Percentiles rank a stretch among this genome's conserved stretches.
These are phyloP conservation scores for Cyclotella distinguenda DNA, from an alignment of 108 stramenopile genomes.

Conservation along the genomic window DNA sequence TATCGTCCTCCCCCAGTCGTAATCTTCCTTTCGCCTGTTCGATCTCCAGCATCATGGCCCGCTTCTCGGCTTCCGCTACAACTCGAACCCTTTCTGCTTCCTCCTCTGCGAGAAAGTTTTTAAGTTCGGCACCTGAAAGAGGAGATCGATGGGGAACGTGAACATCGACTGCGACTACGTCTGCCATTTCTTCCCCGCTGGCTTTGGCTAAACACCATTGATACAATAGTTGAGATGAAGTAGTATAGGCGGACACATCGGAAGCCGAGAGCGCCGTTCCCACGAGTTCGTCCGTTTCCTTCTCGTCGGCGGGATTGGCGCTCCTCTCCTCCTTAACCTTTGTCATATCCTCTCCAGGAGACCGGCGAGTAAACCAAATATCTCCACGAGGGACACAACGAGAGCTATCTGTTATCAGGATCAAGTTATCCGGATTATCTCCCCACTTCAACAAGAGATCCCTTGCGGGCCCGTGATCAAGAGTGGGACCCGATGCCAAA, in stretches of 20 bases:
- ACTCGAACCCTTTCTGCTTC: constrained; percentile 53
- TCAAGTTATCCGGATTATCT: constrained; percentile 77
- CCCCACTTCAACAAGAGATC: constrained; percentile 80
- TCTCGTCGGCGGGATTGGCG: constrained; percentile 6
- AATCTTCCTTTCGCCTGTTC: constrained; percentile 80
- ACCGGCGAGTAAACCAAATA: constrained; percentile 30
- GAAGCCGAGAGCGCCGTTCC: constrained; percentile 47
- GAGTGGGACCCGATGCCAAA: constrained; percentile 68
- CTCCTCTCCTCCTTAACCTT: constrained; percentile 2
- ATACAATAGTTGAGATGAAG: constrained; percentile 71
- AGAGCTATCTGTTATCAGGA: constrained; percentile 77
- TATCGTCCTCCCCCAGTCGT: constrained; percentile 67
- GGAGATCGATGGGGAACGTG: constrained; percentile 65
- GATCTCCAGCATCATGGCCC: constrained; percentile 83
- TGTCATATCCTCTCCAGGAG: constrained; percentile 8
- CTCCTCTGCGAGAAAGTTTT: constrained; percentile 70
- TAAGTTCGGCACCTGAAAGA: constrained; percentile 65
- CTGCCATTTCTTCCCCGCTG: constrained; percentile 83
- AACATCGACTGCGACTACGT: constrained; percentile 73
- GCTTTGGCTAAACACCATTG: constrained; percentile 81
- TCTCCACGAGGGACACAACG: constrained; percentile 58
- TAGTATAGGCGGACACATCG: constrained; percentile 54
- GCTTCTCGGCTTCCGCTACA: constrained; percentile 62
- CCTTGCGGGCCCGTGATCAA: constrained; percentile 83
- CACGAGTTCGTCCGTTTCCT: constrained; percentile 33